Base-by-base conservation (phyloP, 331 rosid species). In the Ulmus americana region DNA sequence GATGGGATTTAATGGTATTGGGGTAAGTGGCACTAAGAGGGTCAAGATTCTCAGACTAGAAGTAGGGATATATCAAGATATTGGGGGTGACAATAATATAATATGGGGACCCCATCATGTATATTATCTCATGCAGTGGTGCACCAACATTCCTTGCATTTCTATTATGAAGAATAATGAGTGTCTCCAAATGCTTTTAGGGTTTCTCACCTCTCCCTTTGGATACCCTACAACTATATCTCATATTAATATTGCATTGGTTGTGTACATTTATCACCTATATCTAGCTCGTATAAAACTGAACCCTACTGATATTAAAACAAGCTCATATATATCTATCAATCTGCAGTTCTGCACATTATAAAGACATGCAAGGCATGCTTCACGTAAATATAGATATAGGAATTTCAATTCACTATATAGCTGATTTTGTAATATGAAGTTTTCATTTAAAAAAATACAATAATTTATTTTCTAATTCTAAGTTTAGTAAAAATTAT, bases 111-210 rank as follows among this genome's bases (percentile, higher is more conserved):
- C 35, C 81, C 77, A 55, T 65, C 35, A 16, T 6, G 44, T 45
- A 41, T 12, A 10, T 38, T 16, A 52, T 71, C 63, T 61, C 41
- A 67, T 67, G 69, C 57, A 59, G 51, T 51, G 22, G 22, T 49
- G 68, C 58, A 56, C 74, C 59, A 68, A 41, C 71, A 64, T 55
- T 56, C 67, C 68, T 62, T 62, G 57, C 35, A 44, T 50, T 28
- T 72, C 67, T 77, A 63, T 72, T 52, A 77, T 72, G 82, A 63
- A 72, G 75, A 72, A 72, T 72, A 49, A 77, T 77, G 78, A 61
- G 20, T 72, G 82, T 77, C 74, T 71, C 77, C 69, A 28, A 42
- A 45, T 56, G 47, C 68, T 72, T 77, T 77, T 62, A 60, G 67
- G 28, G 74, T 15, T 70, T 72, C 61, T 28, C 35, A 28, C 35